A percentile compares a stretch with the other conserved stretches of the same genome.
phyloP scores from a whole-genome alignment of 345 rosid genomes.

The Bretschneidera sinensis region DNA sequence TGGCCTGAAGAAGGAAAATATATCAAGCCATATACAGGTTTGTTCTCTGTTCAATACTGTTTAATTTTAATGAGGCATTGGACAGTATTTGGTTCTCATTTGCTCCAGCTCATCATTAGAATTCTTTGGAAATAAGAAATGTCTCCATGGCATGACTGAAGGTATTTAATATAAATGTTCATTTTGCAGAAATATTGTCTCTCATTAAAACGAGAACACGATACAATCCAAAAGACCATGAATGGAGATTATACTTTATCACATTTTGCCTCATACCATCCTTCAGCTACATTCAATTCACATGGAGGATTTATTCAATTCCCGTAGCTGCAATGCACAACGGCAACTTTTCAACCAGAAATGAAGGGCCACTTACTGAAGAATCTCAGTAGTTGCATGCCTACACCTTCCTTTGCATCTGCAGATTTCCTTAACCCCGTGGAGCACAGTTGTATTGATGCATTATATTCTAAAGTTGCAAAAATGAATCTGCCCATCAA shows the following conservation, averaged over 20 bases:
- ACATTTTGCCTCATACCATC: background rate
- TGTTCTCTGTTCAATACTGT: too few relatives aligned
- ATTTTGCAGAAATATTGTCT: slow-evolving; percentile 34
- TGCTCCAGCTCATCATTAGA: too few relatives aligned
- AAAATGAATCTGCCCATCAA: slow-evolving; percentile 1
- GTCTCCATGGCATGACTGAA: too few relatives aligned
- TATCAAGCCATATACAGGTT: too few relatives aligned
- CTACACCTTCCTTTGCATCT: slow-evolving; percentile 10
- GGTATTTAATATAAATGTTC: too few relatives aligned
- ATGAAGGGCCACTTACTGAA: slow-evolving; percentile 6
- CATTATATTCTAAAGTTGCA: background rate
- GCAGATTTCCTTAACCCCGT: background rate
- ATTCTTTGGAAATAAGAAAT: too few relatives aligned
- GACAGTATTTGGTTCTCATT: too few relatives aligned
- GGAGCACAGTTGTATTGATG: slow-evolving; percentile 4
- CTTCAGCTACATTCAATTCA: slow-evolving; percentile 10
- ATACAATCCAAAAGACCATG: slow-evolving; percentile 9
- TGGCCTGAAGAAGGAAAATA: too few relatives aligned
- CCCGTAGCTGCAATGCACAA: slow-evolving; percentile 3
- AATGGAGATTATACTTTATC: background rate
- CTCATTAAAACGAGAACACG: slow-evolving; percentile 22
- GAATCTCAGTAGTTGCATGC: slow-evolving; percentile 5
- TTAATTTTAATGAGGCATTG: too few relatives aligned
- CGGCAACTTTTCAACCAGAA: slow-evolving; percentile 7
- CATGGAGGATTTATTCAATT: slow-evolving; percentile 8